Percentiles rank a stretch among this genome's conserved stretches.
These are phyloP conservation scores for Pseudomonodictys pantanalensis DNA, from an alignment of 495 filamentous ascomycete genomes.

Conservation along the genomic window DNA sequence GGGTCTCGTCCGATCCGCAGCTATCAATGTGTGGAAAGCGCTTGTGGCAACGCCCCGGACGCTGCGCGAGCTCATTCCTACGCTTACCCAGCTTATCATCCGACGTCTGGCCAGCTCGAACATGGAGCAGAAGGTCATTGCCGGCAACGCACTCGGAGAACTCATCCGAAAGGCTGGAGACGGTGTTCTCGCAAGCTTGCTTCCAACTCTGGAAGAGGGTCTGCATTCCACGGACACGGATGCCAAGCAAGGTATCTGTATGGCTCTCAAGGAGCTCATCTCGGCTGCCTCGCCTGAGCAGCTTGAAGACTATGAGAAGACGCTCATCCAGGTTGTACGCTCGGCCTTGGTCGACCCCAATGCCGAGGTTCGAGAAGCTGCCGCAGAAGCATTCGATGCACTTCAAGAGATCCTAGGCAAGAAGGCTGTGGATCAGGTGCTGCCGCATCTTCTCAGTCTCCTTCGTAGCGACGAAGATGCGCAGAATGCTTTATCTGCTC, in stretches of 20 bases:
- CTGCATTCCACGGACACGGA: slow-evolving; percentile 88
- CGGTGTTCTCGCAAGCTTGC: slow-evolving; percentile 77
- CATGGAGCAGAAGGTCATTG: slow-evolving; percentile 98
- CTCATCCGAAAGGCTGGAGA: slow-evolving; percentile 96
- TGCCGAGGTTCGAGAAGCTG: slow-evolving; percentile 87
- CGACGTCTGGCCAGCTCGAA: slow-evolving; percentile 90
- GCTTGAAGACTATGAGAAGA: slow-evolving; percentile 91
- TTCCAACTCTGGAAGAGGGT: slow-evolving; percentile 91
- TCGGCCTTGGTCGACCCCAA: slow-evolving; percentile 89
- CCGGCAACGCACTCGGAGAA: slow-evolving; percentile 92
- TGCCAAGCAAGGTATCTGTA: slow-evolving; percentile 95
- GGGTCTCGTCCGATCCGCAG: slow-evolving; percentile 83
- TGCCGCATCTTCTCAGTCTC: slow-evolving; percentile 85
- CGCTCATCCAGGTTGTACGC: slow-evolving; percentile 87
- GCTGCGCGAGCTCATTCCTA: slow-evolving; percentile 91
- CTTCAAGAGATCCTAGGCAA: slow-evolving; percentile 92
- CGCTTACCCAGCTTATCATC: slow-evolving; percentile 90
- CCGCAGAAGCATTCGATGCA: slow-evolving; percentile 94
- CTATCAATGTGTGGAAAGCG: slow-evolving; percentile 93
- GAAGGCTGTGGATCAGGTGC: slow-evolving; percentile 86
- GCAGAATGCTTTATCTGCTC: slow-evolving; percentile 84
- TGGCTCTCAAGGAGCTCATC: slow-evolving; percentile 90
- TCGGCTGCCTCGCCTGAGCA: slow-evolving; percentile 84
- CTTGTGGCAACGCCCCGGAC: slow-evolving; percentile 89
- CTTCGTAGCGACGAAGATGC: slow-evolving; percentile 81